Evolutionary conservation across 176 grass and related monocot species (phyloP).

Genomic region (Hsuehochloa calcarea): DNA sequence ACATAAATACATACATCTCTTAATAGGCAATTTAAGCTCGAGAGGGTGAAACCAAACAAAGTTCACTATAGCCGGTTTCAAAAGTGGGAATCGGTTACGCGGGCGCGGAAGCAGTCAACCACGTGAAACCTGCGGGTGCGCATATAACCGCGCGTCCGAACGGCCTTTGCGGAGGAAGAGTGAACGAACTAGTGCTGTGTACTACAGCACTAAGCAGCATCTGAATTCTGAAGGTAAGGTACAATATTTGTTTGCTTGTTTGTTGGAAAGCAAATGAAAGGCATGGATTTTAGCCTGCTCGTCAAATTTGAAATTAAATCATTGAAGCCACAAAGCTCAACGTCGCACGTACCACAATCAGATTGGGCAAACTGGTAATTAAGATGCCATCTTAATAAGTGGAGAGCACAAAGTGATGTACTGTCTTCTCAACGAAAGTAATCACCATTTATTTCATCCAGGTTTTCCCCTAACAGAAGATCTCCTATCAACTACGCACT

Average conservation of each 20-base stretch:
- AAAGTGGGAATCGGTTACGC: background rate
- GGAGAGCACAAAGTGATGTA: background rate
- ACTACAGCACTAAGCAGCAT: no score
- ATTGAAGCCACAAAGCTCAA: background rate
- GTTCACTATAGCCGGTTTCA: background rate
- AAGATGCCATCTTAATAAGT: background rate
- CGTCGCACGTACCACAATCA: no score
- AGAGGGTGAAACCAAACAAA: no score
- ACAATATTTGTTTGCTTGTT: background rate
- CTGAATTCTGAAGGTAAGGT: no score
- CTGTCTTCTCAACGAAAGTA: background rate
- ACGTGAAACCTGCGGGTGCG: background rate
- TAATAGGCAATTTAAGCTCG: no score
- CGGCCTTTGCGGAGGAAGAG: background rate
- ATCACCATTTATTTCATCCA: slow-evolving; percentile 29
- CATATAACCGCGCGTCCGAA: background rate
- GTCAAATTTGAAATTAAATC: background rate
- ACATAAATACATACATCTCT: no score
- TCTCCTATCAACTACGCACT: background rate
- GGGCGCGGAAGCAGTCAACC: background rate
- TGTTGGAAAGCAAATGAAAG: background rate
- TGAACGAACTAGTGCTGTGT: no score
- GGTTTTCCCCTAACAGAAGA: background rate
- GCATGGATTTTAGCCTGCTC: background rate
- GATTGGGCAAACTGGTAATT: no score